A percentile compares a stretch with the other conserved stretches of the same genome.
phyloP scores from a whole-genome alignment of 2,329 filamentous ascomycete genomes.

The Cercospora zeina region DNA sequence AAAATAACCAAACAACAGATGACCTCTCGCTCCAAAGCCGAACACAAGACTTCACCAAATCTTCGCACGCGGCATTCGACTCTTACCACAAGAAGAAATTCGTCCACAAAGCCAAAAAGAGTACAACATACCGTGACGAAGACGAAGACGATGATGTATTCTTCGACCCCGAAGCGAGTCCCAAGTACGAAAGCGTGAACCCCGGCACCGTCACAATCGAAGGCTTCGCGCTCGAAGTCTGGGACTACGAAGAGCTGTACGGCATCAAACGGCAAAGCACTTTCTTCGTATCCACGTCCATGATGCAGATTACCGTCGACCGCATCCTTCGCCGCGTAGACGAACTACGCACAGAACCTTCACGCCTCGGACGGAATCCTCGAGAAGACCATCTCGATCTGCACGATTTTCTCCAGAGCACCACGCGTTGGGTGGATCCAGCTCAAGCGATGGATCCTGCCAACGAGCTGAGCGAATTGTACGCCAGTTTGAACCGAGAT shows the following conservation, averaged over 20 bases:
- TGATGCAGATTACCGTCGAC: neutral
- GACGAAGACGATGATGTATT: constrained; percentile 1
- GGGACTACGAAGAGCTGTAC: constrained; percentile 2
- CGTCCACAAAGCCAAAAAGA: neutral
- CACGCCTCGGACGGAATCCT: neutral
- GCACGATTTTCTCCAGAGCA: neutral
- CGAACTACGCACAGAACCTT: constrained; percentile 5
- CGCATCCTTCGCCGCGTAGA: neutral
- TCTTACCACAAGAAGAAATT: constrained; percentile 2
- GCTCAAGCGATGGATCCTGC: neutral
- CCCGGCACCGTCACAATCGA: constrained; percentile 6
- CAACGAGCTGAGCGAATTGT: constrained; percentile 5
- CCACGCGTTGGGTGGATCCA: neutral
- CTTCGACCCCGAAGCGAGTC: constrained; percentile 1
- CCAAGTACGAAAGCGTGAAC: constrained; percentile 5
- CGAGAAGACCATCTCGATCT: neutral
- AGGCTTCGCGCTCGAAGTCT: constrained; percentile 1
- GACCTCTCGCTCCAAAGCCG: neutral
- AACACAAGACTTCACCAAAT: neutral
- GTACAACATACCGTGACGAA: neutral
- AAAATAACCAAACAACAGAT: neutral
- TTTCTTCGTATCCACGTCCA: neutral
- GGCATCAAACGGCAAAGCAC: neutral
- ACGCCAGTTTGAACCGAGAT: neutral
- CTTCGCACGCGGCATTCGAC: neutral